These are phyloP conservation scores for Penicillium thymicola DNA, from an alignment of 2,329 filamentous ascomycete genomes.

Conservation along the genomic window DNA sequence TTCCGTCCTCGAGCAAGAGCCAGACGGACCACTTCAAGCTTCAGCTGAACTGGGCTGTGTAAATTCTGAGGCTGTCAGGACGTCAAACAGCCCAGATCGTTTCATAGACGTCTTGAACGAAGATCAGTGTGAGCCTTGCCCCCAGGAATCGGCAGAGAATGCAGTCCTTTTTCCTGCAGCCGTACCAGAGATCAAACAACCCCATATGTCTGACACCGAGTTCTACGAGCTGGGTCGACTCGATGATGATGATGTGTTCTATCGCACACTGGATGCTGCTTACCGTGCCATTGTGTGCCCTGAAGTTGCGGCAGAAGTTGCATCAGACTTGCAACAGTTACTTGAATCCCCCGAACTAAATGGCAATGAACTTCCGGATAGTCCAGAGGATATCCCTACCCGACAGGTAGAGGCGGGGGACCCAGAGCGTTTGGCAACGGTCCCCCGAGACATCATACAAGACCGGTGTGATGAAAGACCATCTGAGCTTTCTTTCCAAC, in stretches of 20 bases:
- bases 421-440: not conserved
- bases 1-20: not conserved
- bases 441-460: not conserved
- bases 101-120: not conserved
- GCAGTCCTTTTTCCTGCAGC: not conserved
- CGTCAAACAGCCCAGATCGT: not conserved
- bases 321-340: not conserved
- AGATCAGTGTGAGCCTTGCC: not conserved
- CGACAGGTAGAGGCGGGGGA: not conserved
- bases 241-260: constrained; percentile 6
- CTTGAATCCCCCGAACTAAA: not conserved
- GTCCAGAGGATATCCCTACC: not conserved
- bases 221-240: not conserved
- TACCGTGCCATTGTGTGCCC: not conserved
- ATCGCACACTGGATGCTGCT: constrained; percentile 4
- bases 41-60: not conserved
- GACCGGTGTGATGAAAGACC: not conserved
- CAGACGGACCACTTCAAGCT: not conserved
- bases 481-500: not conserved
- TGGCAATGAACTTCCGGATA: not conserved
- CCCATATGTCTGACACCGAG: not conserved
- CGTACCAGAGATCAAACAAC: not conserved
- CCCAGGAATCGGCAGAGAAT: not conserved
- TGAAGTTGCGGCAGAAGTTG: not conserved
- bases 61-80: not conserved